phyloP scores from a whole-genome alignment of 352 stramenopile species.

The Pythium guiyangense region DNA sequence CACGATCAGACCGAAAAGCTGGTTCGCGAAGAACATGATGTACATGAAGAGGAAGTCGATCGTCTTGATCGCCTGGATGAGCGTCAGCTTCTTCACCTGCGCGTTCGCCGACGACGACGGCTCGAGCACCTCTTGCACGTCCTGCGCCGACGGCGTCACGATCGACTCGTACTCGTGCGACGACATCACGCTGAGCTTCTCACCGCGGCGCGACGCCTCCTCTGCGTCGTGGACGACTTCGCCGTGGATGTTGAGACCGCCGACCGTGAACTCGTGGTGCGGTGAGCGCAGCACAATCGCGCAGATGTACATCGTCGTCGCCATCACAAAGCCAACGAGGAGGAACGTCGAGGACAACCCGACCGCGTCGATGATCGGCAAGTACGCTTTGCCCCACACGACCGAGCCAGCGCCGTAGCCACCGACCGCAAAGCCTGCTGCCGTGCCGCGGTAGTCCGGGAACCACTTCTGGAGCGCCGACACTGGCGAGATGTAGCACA shows the following conservation, averaged over 20 bases:
- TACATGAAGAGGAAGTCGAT: constrained; percentile 61
- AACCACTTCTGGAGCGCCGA: too few species aligned
- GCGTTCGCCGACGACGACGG: constrained; percentile 24
- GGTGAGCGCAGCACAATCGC: constrained; percentile 41
- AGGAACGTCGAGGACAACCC: constrained; percentile 45
- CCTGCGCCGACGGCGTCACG: constrained; percentile 21
- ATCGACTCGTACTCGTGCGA: constrained; percentile 42
- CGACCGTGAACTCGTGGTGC: constrained; percentile 37
- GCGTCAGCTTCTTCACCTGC: constrained; percentile 41
- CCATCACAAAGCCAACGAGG: constrained; percentile 39
- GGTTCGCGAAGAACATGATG: constrained; percentile 63
- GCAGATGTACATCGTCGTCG: constrained; percentile 31
- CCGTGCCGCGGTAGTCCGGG: constrained; percentile 62
- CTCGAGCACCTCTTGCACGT: constrained; percentile 28
- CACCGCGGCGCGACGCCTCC: constrained; percentile 21
- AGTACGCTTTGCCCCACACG: constrained; percentile 62
- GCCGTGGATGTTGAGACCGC: constrained; percentile 61
- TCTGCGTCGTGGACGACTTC: constrained; percentile 33
- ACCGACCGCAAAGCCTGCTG: constrained; percentile 61
- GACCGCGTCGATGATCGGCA: constrained; percentile 46
- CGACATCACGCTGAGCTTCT: constrained; percentile 44
- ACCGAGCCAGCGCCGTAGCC: constrained; percentile 59
- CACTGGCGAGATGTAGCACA: too few species aligned
- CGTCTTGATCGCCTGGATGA: constrained; percentile 51
- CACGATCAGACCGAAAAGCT: constrained; percentile 60